These are phyloP conservation scores for Amphibolis antarctica DNA, from an alignment of 106 monocot genomes.

Conservation along the genomic window DNA sequence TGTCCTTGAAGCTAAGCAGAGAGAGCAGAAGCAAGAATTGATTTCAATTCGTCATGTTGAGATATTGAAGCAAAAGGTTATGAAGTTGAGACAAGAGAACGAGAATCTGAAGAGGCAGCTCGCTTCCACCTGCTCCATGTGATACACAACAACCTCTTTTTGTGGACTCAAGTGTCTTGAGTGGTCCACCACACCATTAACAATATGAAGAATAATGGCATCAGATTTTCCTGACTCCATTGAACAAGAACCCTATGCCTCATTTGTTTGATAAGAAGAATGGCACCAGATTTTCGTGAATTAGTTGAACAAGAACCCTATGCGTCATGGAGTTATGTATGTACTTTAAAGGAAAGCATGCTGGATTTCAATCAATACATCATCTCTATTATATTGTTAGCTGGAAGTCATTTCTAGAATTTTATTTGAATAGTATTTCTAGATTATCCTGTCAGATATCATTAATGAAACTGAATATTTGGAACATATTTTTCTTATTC, in stretches of 20 bases:
- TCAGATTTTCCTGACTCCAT: background rate
- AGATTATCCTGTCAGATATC: too few relatives aligned
- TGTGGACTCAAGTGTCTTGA: background rate
- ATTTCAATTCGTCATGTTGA: constrained; percentile 59
- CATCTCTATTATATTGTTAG: too few relatives aligned
- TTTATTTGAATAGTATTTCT: too few relatives aligned
- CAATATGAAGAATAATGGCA: background rate
- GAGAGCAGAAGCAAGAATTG: constrained; percentile 47
- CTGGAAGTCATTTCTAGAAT: too few relatives aligned
- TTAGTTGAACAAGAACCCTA: background rate
- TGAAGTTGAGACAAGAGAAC: constrained; percentile 64
- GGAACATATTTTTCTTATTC: too few relatives aligned
- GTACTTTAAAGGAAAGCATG: too few relatives aligned
- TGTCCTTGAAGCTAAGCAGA: constrained; percentile 33
- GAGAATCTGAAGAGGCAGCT: constrained; percentile 52
- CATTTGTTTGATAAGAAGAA: background rate
- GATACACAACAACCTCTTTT: constrained; percentile 4
- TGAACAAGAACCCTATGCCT: too few relatives aligned
- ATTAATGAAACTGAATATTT: too few relatives aligned
- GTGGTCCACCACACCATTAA: background rate
- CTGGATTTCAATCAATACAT: too few relatives aligned
- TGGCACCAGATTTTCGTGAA: background rate
- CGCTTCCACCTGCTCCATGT: constrained; percentile 9
- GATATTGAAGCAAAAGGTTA: constrained; percentile 56
- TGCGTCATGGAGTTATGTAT: too few relatives aligned